Evolutionary conservation across 495 filamentous ascomycete species (phyloP).

Genomic region (Filosporella fistucella): DNA sequence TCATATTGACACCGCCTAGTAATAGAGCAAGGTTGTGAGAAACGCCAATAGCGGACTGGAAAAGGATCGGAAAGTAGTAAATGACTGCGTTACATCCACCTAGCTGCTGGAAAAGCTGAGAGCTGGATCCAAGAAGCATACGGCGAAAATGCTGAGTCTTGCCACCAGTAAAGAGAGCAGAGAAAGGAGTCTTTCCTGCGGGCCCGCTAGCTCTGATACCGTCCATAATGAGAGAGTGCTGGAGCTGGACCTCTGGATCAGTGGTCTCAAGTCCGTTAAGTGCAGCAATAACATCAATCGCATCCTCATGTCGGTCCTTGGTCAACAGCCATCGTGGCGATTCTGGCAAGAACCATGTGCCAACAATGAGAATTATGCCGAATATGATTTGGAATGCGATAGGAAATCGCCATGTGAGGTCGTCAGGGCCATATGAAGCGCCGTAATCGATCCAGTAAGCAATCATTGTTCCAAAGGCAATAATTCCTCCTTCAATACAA

Average conservation of each 20-base stretch:
- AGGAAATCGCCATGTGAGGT: constrained; percentile 74
- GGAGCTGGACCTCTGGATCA: constrained; percentile 44
- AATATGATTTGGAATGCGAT: constrained; percentile 81
- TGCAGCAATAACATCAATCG: constrained; percentile 64
- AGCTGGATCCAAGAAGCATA: constrained; percentile 54
- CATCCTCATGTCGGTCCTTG: constrained; percentile 63
- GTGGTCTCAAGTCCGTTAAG: constrained; percentile 57
- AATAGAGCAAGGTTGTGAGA: constrained; percentile 58
- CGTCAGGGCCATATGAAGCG: constrained; percentile 58
- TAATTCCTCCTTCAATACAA: constrained; percentile 77
- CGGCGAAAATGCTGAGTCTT: constrained; percentile 64
- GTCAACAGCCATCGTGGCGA: constrained; percentile 73
- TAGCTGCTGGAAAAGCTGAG: constrained; percentile 77
- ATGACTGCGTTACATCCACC: constrained; percentile 78
- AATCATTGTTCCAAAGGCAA: constrained; percentile 73
- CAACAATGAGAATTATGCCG: constrained; percentile 57
- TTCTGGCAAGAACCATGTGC: constrained; percentile 67
- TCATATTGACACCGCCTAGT: constrained; percentile 75
- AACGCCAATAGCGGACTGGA: constrained; percentile 58
- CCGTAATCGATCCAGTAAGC: constrained; percentile 86
- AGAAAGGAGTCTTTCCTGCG: constrained; percentile 47
- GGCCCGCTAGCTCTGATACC: constrained; percentile 59
- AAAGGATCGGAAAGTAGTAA: constrained; percentile 79
- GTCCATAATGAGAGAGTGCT: constrained; percentile 63
- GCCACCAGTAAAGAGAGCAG: constrained; percentile 53